Evolutionary conservation across 2,329 filamentous ascomycete species (phyloP), one percentile per base, ranked within the genome.

Genomic region (Botrytis fabae): DNA sequence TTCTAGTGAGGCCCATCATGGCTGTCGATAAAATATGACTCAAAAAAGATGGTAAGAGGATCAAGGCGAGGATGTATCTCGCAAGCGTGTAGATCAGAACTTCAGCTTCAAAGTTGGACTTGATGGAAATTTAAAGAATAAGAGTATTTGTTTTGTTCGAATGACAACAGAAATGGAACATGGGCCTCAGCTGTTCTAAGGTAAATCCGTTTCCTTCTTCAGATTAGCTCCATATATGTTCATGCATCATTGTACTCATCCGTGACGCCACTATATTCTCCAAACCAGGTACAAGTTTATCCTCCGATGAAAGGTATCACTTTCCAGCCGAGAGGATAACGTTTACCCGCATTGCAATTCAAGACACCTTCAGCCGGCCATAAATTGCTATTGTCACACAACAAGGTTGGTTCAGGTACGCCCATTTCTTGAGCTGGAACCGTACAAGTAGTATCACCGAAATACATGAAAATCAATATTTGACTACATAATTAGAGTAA

Each of bases 1-100:
- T 69, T 59, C 48, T 51, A 40, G n/a, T 69, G 48, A 69, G 65
- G 48, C 65, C 65, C 65, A 57, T 69, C 65, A 69, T 69, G 65
- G 12, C 42, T 68, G 48, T 32, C n/a, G 3, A 32, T 57, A 5
- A 44, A 32, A 25, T 57, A 25, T 69, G 48, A 69, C 40, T n/a
- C n/a, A 25, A 57, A 20, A n/a, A 38, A 40, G 28, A 20, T 57
- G 18, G 8, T 44, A 18, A 69, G 48, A 42, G n/a, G 25, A 42
- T 51, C n/a, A 57, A 25, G 38, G n/a, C n/a, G 38, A 69, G n/a
- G n/a, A 44, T 69, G 25, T 69, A n/a, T 42, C 48, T 69, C 65
- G 32, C 63, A 66, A 66, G 63, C 63, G 7, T 66, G 32, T 54
- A 66, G 46, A 66, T 46, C 32, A 38, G 44, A 38, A 38, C 12